A percentile compares a stretch with the other conserved stretches of the same genome.
These are phyloP conservation scores for Aspergillus sp. DNA, from an alignment of 2,329 filamentous ascomycete genomes.

Conservation along the genomic window DNA sequence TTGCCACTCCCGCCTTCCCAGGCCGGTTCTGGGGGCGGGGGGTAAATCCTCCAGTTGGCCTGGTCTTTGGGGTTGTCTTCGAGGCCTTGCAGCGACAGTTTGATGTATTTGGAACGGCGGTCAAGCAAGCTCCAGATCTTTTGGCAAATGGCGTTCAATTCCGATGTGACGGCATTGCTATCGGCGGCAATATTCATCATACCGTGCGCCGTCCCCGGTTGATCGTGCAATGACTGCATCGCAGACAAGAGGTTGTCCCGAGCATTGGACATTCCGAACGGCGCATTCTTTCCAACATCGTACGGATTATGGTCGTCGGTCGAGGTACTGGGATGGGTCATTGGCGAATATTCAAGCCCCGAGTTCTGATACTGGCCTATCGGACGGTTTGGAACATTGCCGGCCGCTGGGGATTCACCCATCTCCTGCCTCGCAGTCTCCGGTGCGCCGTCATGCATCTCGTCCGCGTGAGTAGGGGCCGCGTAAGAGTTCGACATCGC, in stretches of 20 bases:
- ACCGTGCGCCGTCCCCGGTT: slow-evolving; percentile 61
- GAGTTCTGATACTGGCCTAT: too few relatives aligned
- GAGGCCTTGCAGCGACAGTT: slow-evolving; percentile 76
- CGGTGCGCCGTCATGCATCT: neutral
- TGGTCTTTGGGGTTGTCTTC: slow-evolving; percentile 87
- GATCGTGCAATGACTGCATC: slow-evolving; percentile 47
- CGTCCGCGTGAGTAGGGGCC: slow-evolving; percentile 6
- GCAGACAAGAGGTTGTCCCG: neutral
- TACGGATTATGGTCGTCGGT: too few relatives aligned
- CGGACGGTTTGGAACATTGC: neutral
- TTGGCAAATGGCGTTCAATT: slow-evolving; percentile 81
- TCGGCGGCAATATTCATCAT: slow-evolving; percentile 65
- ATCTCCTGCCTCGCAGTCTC: neutral
- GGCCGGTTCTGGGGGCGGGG: slow-evolving; percentile 83
- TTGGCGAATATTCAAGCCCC: too few relatives aligned
- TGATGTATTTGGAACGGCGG: slow-evolving; percentile 82
- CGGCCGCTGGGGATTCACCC: neutral
- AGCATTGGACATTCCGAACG: neutral
- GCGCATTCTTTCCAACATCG: too few relatives aligned
- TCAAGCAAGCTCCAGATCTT: slow-evolving; percentile 91
- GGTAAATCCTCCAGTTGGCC: slow-evolving; percentile 82
- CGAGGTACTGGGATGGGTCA: too few relatives aligned
- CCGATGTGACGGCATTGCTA: slow-evolving; percentile 77
- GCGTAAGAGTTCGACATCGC: neutral
- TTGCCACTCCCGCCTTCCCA: slow-evolving; percentile 64